Evolutionary conservation across 305 asterid genomes (phyloP).

Genomic region (Rubia tinctorum): DNA sequence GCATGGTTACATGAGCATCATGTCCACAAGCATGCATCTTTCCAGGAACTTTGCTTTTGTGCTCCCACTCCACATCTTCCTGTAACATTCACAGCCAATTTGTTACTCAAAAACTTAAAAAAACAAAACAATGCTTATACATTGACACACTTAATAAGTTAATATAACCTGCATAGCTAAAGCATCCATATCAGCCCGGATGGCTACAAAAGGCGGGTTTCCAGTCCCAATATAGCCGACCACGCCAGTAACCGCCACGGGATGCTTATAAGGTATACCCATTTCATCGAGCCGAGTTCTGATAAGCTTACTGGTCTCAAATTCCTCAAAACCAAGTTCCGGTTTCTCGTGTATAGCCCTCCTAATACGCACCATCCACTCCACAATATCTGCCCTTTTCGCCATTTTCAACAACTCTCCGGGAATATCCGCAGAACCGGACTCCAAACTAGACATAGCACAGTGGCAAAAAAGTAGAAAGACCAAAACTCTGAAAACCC

Average conservation of each 20-base stretch:
- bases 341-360: constrained; percentile 59
- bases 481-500: constrained; percentile 20
- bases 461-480: constrained; percentile 18
- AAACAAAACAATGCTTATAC: too few species aligned
- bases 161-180: constrained; percentile 55
- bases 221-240: constrained; percentile 60
- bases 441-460: constrained; percentile 13
- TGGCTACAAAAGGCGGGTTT: constrained; percentile 58
- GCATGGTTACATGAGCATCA: constrained; percentile 76
- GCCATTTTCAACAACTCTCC: constrained; percentile 41
- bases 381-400: constrained; percentile 33
- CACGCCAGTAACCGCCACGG: constrained; percentile 59
- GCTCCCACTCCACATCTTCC: constrained; percentile 76
- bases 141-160: too few species aligned
- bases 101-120: not conserved
- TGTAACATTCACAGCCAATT: constrained; percentile 14
- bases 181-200: constrained; percentile 81
- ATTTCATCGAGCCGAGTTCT: constrained; percentile 54
- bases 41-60: constrained; percentile 61
- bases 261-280: constrained; percentile 46
- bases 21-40: constrained; percentile 87
- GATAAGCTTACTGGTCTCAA: constrained; percentile 55
- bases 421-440: constrained; percentile 32
- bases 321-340: constrained; percentile 63
- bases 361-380: constrained; percentile 52